Conservation (phyloP, 1,284 basidiomycete species). For the Trametes pubescens region DNA sequence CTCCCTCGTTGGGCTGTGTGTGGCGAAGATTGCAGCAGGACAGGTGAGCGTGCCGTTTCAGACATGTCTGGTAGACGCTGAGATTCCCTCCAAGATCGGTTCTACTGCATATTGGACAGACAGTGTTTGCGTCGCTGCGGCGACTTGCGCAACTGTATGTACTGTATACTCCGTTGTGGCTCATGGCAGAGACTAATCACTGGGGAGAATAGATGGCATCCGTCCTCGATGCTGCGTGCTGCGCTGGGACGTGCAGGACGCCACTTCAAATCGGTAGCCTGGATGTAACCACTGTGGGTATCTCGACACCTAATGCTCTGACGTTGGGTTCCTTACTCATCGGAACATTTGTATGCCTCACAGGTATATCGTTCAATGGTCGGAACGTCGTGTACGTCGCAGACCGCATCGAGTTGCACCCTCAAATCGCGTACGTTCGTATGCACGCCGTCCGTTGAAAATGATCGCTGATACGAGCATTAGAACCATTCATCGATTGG, state of each 20-base stretch:
- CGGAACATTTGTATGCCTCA: too few relatives aligned
- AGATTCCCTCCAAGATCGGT: neutral
- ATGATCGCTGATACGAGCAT: neutral
- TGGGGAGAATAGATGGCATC: slow-evolving; percentile 8
- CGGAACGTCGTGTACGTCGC: slow-evolving; percentile 8
- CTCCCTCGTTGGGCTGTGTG: slow-evolving; percentile 18
- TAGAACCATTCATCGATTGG: slow-evolving; percentile 24
- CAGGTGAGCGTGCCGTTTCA: neutral
- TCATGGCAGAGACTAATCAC: neutral
- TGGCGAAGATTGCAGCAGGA: slow-evolving; percentile 11
- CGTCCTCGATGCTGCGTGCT: slow-evolving; percentile 19
- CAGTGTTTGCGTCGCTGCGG: slow-evolving; percentile 12
- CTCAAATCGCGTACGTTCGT: slow-evolving; percentile 17
- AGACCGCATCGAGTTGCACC: slow-evolving; percentile 9
- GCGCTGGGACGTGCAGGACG: slow-evolving; percentile 19
- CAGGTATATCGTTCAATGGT: slow-evolving; percentile 18
- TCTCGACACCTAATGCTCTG: neutral
- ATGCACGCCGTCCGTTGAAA: neutral
- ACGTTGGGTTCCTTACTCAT: too few relatives aligned
- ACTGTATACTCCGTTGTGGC: neutral
- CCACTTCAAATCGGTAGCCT: slow-evolving; percentile 15
- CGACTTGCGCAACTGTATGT: slow-evolving; percentile 18
- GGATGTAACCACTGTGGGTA: slow-evolving; percentile 12
- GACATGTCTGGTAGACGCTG: too few relatives aligned
- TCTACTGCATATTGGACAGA: slow-evolving; percentile 20